Evolutionary conservation across 306 rosid genomes (phyloP).

Genomic region (Dalbergia cultrata): DNA sequence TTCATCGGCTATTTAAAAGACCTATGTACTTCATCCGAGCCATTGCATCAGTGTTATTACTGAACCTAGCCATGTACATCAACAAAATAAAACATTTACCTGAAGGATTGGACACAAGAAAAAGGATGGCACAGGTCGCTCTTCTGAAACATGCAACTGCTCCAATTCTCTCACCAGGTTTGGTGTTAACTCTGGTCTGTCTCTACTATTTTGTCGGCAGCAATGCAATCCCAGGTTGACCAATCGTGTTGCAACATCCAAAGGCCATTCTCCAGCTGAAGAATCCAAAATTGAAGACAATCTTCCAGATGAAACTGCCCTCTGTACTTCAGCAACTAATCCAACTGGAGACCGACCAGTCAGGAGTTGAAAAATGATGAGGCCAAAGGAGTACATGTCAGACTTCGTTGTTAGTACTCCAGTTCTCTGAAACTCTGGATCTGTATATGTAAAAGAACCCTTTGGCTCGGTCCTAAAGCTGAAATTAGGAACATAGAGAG

Average conservation of each 20-base stretch:
- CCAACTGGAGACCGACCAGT: conserved; percentile 72
- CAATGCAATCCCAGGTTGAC: conserved; percentile 73
- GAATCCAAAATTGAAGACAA: conserved; percentile 64
- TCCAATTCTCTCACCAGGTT: conserved; percentile 73
- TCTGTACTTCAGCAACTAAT: conserved; percentile 65
- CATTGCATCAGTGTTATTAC: neutral
- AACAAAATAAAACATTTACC: conserved; percentile 53
- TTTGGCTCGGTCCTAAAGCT: conserved; percentile 61
- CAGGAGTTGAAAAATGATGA: conserved; percentile 78
- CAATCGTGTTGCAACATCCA: conserved; percentile 54
- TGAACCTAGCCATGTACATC: neutral
- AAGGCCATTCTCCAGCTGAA: conserved; percentile 82
- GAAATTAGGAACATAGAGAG: conserved; percentile 59
- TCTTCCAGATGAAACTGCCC: conserved; percentile 62
- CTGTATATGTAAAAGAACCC: conserved; percentile 68
- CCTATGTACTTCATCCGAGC: neutral
- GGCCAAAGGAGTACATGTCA: conserved; percentile 80
- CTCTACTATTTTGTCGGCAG: conserved; percentile 68
- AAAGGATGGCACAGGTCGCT: conserved; percentile 71
- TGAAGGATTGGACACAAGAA: conserved; percentile 84
- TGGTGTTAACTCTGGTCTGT: conserved; percentile 75
- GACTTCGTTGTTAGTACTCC: conserved; percentile 79
- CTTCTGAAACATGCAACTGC: conserved; percentile 69
- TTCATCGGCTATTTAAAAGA: conserved; percentile 19
- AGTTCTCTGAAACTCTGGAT: conserved; percentile 75